Conservation (phyloP, 2,329 filamentous ascomycete species). For the Myotisia sp. region DNA sequence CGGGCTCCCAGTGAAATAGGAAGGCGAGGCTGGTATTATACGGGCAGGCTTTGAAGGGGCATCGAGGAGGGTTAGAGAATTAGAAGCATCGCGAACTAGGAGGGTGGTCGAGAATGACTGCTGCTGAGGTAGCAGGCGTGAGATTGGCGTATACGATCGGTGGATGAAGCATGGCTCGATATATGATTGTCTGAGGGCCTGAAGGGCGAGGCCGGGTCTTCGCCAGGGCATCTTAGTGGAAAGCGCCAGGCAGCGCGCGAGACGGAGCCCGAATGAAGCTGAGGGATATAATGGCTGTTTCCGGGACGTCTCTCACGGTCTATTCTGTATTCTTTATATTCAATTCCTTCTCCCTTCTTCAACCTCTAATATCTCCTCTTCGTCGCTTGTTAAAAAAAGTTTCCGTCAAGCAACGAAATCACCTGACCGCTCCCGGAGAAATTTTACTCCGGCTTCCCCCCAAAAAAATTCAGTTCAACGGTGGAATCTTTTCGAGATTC, state of each 20-base stretch:
- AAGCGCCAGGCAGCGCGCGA: conserved; percentile 1
- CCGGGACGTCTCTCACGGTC: neutral
- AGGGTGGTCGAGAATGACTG: conserved; percentile 14
- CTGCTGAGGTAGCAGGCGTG: conserved; percentile 9
- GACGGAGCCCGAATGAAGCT: neutral
- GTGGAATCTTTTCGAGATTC: conserved; percentile 5
- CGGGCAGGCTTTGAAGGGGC: conserved; percentile 43
- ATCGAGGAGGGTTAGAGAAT: conserved; percentile 24
- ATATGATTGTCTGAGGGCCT: no score
- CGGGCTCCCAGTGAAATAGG: conserved; percentile 86
- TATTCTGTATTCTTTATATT: neutral
- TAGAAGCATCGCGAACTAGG: conserved; percentile 8
- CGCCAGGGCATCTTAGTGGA: conserved; percentile 24
- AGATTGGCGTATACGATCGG: no score
- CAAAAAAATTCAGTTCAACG: no score
- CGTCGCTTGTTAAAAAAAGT: neutral
- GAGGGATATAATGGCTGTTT: neutral
- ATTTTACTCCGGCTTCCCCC: neutral
- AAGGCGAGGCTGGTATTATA: conserved; percentile 67
- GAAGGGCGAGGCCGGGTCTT: conserved; percentile 22
- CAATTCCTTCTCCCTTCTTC: neutral
- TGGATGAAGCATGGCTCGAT: no score
- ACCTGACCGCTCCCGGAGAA: neutral
- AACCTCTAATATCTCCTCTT: neutral
- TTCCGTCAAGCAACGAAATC: neutral